phyloP scores from a whole-genome alignment of 805 yeast species.

The Sungouiozyma intestinalis region DNA sequence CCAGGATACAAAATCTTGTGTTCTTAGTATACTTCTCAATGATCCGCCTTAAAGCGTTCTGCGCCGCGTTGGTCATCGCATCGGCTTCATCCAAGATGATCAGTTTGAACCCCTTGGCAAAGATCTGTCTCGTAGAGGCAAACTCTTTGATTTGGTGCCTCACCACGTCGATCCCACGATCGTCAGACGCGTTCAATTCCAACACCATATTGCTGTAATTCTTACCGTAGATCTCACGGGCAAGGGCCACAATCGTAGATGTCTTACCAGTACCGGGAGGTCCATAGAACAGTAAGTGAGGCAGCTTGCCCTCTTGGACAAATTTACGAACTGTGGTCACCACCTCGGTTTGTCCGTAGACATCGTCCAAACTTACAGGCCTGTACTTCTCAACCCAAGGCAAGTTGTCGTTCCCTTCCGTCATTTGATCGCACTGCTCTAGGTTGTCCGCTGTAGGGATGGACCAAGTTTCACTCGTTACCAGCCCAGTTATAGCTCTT shows the following conservation, averaged over 20 bases:
- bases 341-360: constrained; percentile 83
- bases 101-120: constrained; percentile 73
- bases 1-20: constrained; percentile 90
- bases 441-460: neutral
- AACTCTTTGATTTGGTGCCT: constrained; percentile 93
- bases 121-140: constrained; percentile 92
- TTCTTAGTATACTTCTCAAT: constrained; percentile 90
- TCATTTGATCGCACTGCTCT: neutral
- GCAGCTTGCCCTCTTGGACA: constrained; percentile 71
- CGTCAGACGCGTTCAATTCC: constrained; percentile 94
- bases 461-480: no score
- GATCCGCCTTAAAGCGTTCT: constrained; percentile 64
- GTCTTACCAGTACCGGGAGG: constrained; percentile 96
- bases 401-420: constrained; percentile 35
- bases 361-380: constrained; percentile 74
- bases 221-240: constrained; percentile 78
- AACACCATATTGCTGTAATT: constrained; percentile 79
- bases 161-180: constrained; percentile 96
- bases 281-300: constrained; percentile 89
- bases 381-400: constrained; percentile 96
- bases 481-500: no score
- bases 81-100: constrained; percentile 94
- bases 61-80: constrained; percentile 84
- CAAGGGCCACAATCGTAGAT: constrained; percentile 77
- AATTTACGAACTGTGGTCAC: constrained; percentile 78